phyloP scores from a whole-genome alignment of 495 filamentous ascomycete genomes.

The Aspergillus bridgeri region DNA sequence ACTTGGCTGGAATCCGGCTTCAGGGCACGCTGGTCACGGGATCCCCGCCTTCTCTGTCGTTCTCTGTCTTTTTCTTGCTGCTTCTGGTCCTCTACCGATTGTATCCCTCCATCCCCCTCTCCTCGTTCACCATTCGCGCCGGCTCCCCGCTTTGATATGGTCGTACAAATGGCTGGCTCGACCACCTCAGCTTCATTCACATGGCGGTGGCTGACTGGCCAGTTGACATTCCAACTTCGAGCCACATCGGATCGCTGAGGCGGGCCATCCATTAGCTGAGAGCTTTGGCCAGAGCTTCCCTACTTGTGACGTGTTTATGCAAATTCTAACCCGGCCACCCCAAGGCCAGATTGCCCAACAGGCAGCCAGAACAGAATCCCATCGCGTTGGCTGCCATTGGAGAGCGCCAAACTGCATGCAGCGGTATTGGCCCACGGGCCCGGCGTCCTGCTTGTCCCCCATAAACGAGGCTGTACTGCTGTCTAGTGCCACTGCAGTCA shows the following conservation, averaged over 20 bases:
- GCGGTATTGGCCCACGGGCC: not conserved
- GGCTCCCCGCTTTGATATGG: not conserved
- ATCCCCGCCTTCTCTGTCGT: not conserved
- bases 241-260: slow-evolving; percentile 7
- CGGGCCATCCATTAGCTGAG: slow-evolving; percentile 1
- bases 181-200: not conserved
- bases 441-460: not conserved
- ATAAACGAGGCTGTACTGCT: not conserved
- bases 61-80: not conserved
- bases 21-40: not conserved
- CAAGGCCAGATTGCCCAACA: not conserved
- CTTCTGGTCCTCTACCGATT: too few species aligned
- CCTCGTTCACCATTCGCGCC: not conserved
- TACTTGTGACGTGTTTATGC: not conserved
- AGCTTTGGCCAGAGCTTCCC: not conserved
- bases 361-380: not conserved
- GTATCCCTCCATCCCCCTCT: not conserved
- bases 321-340: not conserved
- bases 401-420: not conserved
- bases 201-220: not conserved
- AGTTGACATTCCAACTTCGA: slow-evolving; percentile 2
- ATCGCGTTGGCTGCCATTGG: not conserved
- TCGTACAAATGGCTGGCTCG: not conserved
- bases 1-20: not conserved
- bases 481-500: not conserved